A percentile compares a stretch with the other conserved stretches of the same genome.
phyloP scores from a whole-genome alignment of 495 filamentous ascomycete species.

The Tuber brumale region DNA sequence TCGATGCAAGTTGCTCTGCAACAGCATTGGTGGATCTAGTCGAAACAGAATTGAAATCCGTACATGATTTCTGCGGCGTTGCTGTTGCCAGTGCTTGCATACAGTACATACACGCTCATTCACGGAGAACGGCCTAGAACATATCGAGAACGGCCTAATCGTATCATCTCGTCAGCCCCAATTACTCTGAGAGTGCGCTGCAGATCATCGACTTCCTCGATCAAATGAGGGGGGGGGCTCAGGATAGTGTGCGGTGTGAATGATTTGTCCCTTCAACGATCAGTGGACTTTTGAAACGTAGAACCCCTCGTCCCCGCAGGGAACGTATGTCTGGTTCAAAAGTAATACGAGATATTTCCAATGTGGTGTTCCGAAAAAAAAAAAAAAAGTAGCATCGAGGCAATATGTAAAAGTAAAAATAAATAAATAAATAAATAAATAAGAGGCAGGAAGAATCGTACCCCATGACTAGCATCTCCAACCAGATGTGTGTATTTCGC shows the following conservation, averaged over 20 bases:
- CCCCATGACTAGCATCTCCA: slow-evolving; percentile 65
- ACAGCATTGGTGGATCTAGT: slow-evolving; percentile 32
- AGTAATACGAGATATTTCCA: slow-evolving; percentile 29
- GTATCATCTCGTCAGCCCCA: slow-evolving; percentile 39
- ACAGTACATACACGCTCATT: slow-evolving; percentile 28
- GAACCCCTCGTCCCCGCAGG: slow-evolving; percentile 37
- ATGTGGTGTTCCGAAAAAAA: slow-evolving; percentile 34
- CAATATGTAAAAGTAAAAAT: slow-evolving; percentile 22
- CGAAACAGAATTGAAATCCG: slow-evolving; percentile 35
- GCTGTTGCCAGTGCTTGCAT: slow-evolving; percentile 18
- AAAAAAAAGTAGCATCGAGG: slow-evolving; percentile 16
- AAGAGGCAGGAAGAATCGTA: slow-evolving; percentile 36
- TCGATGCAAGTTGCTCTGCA: slow-evolving; percentile 33
- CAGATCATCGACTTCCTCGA: slow-evolving; percentile 37
- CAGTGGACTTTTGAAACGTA: slow-evolving; percentile 34
- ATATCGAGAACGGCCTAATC: slow-evolving; percentile 41
- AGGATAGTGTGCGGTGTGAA: slow-evolving; percentile 25
- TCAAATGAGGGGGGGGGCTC: slow-evolving; percentile 33
- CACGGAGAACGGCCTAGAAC: slow-evolving; percentile 34
- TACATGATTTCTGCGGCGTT: slow-evolving; percentile 34
- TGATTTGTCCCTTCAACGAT: slow-evolving; percentile 35
- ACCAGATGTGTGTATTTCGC: slow-evolving; percentile 82
- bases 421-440: slow-evolving; percentile 25
- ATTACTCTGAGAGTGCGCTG: slow-evolving; percentile 33
- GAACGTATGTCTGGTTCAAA: slow-evolving; percentile 30